These are phyloP conservation scores for Podila horticola DNA, from an alignment of 192 early-diverging fungal genomes.

Conservation along the genomic window DNA sequence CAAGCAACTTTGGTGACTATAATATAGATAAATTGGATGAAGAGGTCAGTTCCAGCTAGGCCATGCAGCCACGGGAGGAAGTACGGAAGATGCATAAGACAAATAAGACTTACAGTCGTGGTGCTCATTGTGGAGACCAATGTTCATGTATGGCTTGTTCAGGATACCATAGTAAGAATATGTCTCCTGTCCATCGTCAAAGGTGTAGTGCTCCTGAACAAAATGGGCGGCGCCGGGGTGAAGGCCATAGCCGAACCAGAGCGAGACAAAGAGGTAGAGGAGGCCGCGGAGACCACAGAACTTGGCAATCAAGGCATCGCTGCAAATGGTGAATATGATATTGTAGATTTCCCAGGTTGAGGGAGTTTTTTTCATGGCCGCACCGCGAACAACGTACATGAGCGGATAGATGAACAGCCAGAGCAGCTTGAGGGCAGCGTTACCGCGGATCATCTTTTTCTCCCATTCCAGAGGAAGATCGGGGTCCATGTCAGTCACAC, in stretches of 20 bases:
- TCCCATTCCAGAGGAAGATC: slow-evolving; percentile 94
- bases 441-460: slow-evolving; percentile 77
- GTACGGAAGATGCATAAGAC: neutral
- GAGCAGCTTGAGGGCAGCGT: slow-evolving; percentile 73
- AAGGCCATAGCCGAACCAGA: slow-evolving; percentile 86
- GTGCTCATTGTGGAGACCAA: slow-evolving; percentile 99
- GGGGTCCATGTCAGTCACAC: slow-evolving; percentile 92
- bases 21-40: neutral
- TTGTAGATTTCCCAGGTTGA: slow-evolving; percentile 85
- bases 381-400: slow-evolving; percentile 87
- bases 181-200: slow-evolving; percentile 93
- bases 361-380: slow-evolving; percentile 72
- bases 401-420: slow-evolving; percentile 88
- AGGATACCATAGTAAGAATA: slow-evolving; percentile 97
- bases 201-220: slow-evolving; percentile 97
- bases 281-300: slow-evolving; percentile 73
- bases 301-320: slow-evolving; percentile 63
- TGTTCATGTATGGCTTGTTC: slow-evolving; percentile 92
- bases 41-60: no score
- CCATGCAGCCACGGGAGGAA: no score
- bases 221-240: slow-evolving; percentile 97
- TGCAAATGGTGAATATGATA: slow-evolving; percentile 71
- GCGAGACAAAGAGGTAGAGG: slow-evolving; percentile 72
- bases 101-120: slow-evolving; percentile 87
- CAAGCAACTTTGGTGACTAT: slow-evolving; percentile 76